Evolutionary conservation across 2,329 filamentous ascomycete species (phyloP).

Genomic region (Cordyceps farinosa): DNA sequence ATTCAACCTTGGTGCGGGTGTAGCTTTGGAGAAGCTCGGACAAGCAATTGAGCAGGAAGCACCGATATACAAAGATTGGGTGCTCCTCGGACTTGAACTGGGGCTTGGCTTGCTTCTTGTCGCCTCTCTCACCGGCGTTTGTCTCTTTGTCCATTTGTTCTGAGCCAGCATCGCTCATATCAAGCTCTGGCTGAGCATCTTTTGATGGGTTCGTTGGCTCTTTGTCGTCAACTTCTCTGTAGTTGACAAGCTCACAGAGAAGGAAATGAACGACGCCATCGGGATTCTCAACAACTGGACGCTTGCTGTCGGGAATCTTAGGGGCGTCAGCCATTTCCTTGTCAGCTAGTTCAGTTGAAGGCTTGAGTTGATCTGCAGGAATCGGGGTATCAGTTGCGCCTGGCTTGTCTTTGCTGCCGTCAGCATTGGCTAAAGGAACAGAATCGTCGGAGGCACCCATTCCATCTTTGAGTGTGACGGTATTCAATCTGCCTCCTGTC

Average conservation of each 20-base stretch:
- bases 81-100: constrained; percentile 89
- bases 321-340: constrained; percentile 60
- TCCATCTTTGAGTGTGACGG: constrained; percentile 42
- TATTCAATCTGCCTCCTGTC: constrained; percentile 29
- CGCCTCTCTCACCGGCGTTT: constrained; percentile 40
- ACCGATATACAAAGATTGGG: constrained; percentile 93
- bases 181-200: constrained; percentile 37
- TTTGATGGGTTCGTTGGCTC: constrained; percentile 49
- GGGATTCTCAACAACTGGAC: constrained; percentile 83
- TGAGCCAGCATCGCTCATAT: constrained; percentile 24
- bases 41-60: constrained; percentile 88
- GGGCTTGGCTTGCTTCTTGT: constrained; percentile 65
- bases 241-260: constrained; percentile 85
- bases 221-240: constrained; percentile 88
- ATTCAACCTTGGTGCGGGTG: constrained; percentile 93
- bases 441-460: constrained; percentile 18
- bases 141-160: constrained; percentile 30
- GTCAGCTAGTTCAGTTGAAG: constrained; percentile 56
- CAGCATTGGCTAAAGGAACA: constrained; percentile 18
- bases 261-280: constrained; percentile 95
- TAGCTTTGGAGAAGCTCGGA: constrained; percentile 89
- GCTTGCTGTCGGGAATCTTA: constrained; percentile 69
- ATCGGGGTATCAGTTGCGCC: constrained; percentile 19
- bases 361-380: constrained; percentile 48
- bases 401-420: constrained; percentile 19